Percentiles rank a stretch among this genome's conserved stretches.
Evolutionary conservation across 345 rosid species (phyloP).

Genomic region (Abelmoschus esculentus): DNA sequence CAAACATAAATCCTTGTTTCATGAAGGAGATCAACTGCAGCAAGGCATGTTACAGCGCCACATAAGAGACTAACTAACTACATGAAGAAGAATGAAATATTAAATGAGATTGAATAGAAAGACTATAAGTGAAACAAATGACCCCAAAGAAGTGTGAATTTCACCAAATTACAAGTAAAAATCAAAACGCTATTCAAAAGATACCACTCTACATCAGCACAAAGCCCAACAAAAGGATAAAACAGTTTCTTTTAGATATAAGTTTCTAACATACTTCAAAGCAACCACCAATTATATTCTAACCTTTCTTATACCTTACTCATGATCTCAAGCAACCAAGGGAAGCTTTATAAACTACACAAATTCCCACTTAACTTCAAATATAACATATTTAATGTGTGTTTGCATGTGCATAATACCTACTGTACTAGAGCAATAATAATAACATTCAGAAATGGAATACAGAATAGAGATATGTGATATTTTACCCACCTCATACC

Average conservation of each 20-base stretch:
- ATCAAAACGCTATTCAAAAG: background rate
- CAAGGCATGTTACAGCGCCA: background rate
- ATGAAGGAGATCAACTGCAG: background rate
- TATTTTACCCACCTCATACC: background rate
- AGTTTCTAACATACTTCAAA: background rate
- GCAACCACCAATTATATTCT: background rate
- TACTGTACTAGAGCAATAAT: background rate
- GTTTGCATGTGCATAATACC: background rate
- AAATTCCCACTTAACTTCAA: background rate
- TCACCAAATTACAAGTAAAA: background rate
- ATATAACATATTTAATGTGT: background rate
- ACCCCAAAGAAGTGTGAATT: background rate
- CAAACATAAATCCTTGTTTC: background rate
- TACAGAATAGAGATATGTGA: background rate
- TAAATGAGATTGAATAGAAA: background rate
- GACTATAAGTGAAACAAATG: background rate
- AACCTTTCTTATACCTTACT: background rate
- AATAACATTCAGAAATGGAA: background rate
- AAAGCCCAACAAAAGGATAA: background rate
- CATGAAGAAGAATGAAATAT: background rate
- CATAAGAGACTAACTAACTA: too few relatives aligned
- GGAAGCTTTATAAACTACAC: background rate
- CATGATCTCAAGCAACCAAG: slow-evolving; percentile 6
- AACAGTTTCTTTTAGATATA: background rate
- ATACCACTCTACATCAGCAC: background rate